Conservation (phyloP, 2,329 filamentous ascomycete genomes). For the Alternaria gansuensis region DNA sequence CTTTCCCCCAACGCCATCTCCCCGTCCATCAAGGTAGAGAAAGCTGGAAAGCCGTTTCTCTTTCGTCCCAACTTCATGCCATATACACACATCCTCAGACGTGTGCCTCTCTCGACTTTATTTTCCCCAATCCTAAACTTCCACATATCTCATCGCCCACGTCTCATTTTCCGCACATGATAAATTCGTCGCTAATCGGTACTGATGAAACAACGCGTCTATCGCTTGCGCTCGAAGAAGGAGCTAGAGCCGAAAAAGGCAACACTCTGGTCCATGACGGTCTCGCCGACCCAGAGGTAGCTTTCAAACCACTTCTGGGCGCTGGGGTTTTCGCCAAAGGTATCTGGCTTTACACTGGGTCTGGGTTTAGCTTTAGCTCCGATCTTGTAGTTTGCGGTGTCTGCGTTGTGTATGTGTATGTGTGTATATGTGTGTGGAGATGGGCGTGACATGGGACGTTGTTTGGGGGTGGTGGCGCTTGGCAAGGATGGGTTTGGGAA, state of each 20-base stretch:
- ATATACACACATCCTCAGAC: neutral
- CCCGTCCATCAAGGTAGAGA: slow-evolving; percentile 1
- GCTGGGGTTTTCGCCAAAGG: slow-evolving; percentile 82
- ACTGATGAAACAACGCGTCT: slow-evolving; percentile 5
- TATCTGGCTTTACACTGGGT: slow-evolving; percentile 87
- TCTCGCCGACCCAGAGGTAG: slow-evolving; percentile 94
- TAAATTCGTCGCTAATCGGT: neutral
- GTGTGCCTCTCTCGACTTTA: neutral
- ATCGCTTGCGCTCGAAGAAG: slow-evolving; percentile 88
- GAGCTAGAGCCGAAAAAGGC: slow-evolving; percentile 86
- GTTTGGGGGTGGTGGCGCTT: neutral
- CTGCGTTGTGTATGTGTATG: slow-evolving; percentile 2
- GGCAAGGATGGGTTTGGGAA: neutral
- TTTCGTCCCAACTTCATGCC: slow-evolving; percentile 1
- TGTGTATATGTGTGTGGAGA: neutral
- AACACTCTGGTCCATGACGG: slow-evolving; percentile 97
- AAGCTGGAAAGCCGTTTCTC: slow-evolving; percentile 6
- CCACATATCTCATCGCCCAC: neutral
- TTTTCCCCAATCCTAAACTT: neutral
- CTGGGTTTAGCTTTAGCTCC: slow-evolving; percentile 53
- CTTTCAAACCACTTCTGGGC: slow-evolving; percentile 89
- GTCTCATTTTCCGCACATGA: neutral
- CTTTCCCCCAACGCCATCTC: slow-evolving; percentile 12
- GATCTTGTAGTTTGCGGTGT: slow-evolving; percentile 12
- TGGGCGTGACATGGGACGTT: slow-evolving; percentile 10